Evolutionary conservation across 2,329 filamentous ascomycete genomes (phyloP).

Genomic region (Sarocladium brachiariae): DNA sequence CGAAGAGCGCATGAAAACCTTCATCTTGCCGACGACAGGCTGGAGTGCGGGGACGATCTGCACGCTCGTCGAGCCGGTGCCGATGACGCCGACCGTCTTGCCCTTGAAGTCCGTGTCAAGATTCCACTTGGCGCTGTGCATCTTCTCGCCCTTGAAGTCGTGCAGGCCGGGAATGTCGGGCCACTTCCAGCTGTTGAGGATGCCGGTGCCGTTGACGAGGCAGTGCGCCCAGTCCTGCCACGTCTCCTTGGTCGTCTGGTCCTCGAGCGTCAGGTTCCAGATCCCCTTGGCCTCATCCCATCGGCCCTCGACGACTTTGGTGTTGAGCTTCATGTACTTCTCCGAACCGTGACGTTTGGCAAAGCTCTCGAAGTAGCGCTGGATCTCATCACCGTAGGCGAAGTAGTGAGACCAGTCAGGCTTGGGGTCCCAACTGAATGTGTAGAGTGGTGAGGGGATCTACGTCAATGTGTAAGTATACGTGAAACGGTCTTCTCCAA

Average conservation of each 20-base stretch:
- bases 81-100: slow-evolving; percentile 45
- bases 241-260: slow-evolving; percentile 15
- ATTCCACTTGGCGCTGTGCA: slow-evolving; percentile 46
- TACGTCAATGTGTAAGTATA: neutral
- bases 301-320: slow-evolving; percentile 31
- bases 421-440: slow-evolving; percentile 52
- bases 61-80: slow-evolving; percentile 44
- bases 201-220: slow-evolving; percentile 40
- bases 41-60: slow-evolving; percentile 42
- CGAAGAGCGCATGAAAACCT: slow-evolving; percentile 23
- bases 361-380: slow-evolving; percentile 35
- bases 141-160: slow-evolving; percentile 41
- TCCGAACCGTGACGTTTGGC: slow-evolving; percentile 30
- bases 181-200: slow-evolving; percentile 45
- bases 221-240: slow-evolving; percentile 36
- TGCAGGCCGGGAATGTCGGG: slow-evolving; percentile 44
- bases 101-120: slow-evolving; percentile 34
- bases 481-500: too few species aligned
- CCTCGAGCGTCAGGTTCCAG: slow-evolving; percentile 27
- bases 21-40: slow-evolving; percentile 20
- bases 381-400: slow-evolving; percentile 34
- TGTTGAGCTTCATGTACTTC: slow-evolving; percentile 36
- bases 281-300: slow-evolving; percentile 36
- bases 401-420: slow-evolving; percentile 38
- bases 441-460: slow-evolving; percentile 52